Conservation (phyloP, 108 stramenopile species). For the Nannochloropsis granulata region DNA sequence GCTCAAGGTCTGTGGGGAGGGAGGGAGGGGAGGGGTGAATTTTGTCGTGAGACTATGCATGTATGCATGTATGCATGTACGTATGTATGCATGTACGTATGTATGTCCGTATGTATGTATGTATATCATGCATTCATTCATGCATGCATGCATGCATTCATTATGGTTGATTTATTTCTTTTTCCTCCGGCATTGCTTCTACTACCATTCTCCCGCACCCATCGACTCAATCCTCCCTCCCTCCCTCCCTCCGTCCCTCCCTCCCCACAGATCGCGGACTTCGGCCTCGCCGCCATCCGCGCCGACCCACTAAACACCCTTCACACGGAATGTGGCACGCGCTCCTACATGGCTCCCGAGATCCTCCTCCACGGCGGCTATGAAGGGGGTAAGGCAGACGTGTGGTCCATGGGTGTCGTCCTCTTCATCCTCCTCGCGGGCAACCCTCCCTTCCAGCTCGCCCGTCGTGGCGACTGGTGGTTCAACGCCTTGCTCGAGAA, state of each 20-base stretch:
- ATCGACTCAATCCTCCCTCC: background rate
- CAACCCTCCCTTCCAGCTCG: constrained; percentile 43
- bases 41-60: background rate
- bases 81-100: too few species aligned
- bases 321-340: constrained; percentile 38
- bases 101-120: too few species aligned
- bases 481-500: constrained; percentile 9
- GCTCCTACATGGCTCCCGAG: constrained; percentile 44
- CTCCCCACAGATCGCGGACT: constrained; percentile 30
- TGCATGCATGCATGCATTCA: background rate
- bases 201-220: background rate
- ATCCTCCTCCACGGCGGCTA: constrained; percentile 8
- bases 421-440: constrained; percentile 44
- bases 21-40: background rate
- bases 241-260: background rate
- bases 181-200: background rate
- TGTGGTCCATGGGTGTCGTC: constrained; percentile 45
- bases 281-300: constrained; percentile 36
- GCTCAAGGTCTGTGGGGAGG: constrained; percentile 2
- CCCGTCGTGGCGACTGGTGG: constrained; percentile 38
- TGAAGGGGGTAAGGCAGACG: constrained; percentile 33
- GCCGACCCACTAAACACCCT: constrained; percentile 4
- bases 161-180: background rate
- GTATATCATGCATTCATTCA: too few species aligned
- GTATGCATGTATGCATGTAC: too few species aligned